phyloP scores from a whole-genome alignment of 352 stramenopile genomes.

The Saprolegnia diclina region DNA sequence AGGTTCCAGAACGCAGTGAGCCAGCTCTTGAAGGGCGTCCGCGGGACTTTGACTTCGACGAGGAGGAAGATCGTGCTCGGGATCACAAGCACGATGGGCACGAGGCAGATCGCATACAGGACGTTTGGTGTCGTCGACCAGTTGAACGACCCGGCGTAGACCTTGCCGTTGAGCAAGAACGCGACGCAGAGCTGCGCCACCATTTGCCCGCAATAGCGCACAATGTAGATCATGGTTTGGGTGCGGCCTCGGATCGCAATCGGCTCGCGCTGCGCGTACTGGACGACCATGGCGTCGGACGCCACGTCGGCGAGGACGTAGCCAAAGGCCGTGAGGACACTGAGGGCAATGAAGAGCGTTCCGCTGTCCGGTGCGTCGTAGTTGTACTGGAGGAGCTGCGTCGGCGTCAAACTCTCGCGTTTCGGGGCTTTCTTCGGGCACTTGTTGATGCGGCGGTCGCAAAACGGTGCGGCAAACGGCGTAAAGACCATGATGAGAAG shows the following conservation, averaged over 20 bases:
- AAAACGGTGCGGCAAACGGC: constrained; percentile 39
- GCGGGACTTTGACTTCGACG: constrained; percentile 35
- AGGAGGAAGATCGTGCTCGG: constrained; percentile 43
- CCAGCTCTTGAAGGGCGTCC: constrained; percentile 31
- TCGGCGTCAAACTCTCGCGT: too few relatives aligned
- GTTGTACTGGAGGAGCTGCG: constrained; percentile 33
- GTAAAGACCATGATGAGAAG: constrained; percentile 42
- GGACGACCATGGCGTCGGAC: constrained; percentile 43
- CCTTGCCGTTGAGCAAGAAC: too few relatives aligned
- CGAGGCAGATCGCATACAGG: constrained; percentile 30
- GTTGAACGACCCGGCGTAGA: constrained; percentile 39
- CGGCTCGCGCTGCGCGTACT: constrained; percentile 46
- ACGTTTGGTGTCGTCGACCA: constrained; percentile 38
- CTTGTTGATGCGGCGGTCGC: constrained; percentile 28
- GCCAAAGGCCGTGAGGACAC: constrained; percentile 40
- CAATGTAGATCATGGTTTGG: constrained; percentile 43
- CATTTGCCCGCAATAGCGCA: too few relatives aligned
- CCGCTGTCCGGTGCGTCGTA: constrained; percentile 33
- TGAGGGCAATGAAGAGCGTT: constrained; percentile 42
- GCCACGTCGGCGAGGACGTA: constrained; percentile 43
- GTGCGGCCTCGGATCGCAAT: constrained; percentile 36
- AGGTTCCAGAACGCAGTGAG: constrained; percentile 43
- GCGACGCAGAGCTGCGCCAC: too few relatives aligned
- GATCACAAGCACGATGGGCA: constrained; percentile 31
- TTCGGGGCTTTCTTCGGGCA: too few relatives aligned